A percentile compares a stretch with the other conserved stretches of the same genome.
phyloP scores from a whole-genome alignment of 345 rosid species.

The Citrus reticulata region DNA sequence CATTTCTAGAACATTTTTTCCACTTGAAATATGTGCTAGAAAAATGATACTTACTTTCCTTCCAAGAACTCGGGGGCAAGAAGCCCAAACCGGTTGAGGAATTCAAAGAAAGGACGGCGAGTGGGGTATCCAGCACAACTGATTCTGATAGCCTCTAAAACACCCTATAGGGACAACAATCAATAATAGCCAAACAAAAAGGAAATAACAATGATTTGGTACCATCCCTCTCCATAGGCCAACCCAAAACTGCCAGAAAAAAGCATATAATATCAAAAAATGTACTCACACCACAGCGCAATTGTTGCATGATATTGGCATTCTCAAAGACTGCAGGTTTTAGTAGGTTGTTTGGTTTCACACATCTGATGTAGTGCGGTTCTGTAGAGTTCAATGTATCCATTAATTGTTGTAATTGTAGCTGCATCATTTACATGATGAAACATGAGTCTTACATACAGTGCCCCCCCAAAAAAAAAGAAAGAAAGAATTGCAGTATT shows the following conservation, averaged over 20 bases:
- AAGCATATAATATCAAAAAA: slow-evolving; percentile 3
- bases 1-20: neutral
- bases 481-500: neutral
- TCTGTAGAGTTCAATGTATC: slow-evolving; percentile 91
- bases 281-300: slow-evolving; percentile 90
- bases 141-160: slow-evolving; percentile 92
- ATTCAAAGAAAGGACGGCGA: slow-evolving; percentile 88
- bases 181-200: slow-evolving; percentile 4
- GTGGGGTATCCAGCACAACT: slow-evolving; percentile 99
- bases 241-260: slow-evolving; percentile 4
- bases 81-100: slow-evolving; percentile 86
- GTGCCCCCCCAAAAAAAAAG: neutral
- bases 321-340: slow-evolving; percentile 96
- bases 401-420: slow-evolving; percentile 86
- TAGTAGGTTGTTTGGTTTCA: slow-evolving; percentile 89
- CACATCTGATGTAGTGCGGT: slow-evolving; percentile 97
- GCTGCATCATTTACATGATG: slow-evolving; percentile 47
- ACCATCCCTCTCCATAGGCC: slow-evolving; percentile 1
- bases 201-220: slow-evolving; percentile 1
- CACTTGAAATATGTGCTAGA: neutral
- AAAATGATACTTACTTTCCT: slow-evolving; percentile 63
- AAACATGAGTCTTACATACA: slow-evolving; percentile 16
- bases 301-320: slow-evolving; percentile 91
- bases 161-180: slow-evolving; percentile 58
- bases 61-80: slow-evolving; percentile 63